phyloP scores from a whole-genome alignment of 441 rosid genomes.

The Pelargonium australe region DNA sequence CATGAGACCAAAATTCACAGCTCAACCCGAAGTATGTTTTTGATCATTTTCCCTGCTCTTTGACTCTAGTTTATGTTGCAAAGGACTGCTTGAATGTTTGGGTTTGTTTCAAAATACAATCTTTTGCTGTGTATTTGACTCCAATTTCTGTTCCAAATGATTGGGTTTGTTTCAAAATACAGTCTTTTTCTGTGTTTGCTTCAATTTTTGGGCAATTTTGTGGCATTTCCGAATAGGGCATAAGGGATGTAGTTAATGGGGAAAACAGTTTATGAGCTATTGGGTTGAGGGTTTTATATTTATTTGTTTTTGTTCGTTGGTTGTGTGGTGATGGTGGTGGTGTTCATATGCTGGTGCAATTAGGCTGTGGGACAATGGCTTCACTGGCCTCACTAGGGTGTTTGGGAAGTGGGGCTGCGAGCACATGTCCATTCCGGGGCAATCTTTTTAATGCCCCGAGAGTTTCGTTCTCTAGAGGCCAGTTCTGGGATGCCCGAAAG shows the following conservation, averaged over 20 bases:
- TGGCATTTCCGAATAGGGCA: background rate
- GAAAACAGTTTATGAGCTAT: background rate
- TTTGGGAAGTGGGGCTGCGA: slow-evolving; percentile 40
- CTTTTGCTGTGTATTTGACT: background rate
- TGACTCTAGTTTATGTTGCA: background rate
- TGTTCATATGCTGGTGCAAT: slow-evolving; percentile 44
- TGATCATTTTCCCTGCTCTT: background rate
- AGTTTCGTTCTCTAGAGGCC: slow-evolving; percentile 51
- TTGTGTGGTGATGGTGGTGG: background rate
- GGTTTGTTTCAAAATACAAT: background rate
- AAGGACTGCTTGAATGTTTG: background rate
- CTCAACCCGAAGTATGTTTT: background rate
- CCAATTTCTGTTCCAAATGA: background rate
- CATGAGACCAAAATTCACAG: background rate
- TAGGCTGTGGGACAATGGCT: slow-evolving; percentile 61
- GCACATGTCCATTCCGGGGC: slow-evolving; percentile 39
- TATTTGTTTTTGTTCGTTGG: background rate
- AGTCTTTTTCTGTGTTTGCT: background rate
- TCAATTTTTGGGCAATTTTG: background rate
- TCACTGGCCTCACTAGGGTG: slow-evolving; percentile 59
- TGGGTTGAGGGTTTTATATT: background rate
- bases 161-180: background rate
- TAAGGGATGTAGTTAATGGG: background rate
- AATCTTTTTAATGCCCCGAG: slow-evolving; percentile 48
- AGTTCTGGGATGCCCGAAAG: slow-evolving; percentile 32